Conservation (phyloP, 306 rosid genomes). For the Phaseolus lunatus region DNA sequence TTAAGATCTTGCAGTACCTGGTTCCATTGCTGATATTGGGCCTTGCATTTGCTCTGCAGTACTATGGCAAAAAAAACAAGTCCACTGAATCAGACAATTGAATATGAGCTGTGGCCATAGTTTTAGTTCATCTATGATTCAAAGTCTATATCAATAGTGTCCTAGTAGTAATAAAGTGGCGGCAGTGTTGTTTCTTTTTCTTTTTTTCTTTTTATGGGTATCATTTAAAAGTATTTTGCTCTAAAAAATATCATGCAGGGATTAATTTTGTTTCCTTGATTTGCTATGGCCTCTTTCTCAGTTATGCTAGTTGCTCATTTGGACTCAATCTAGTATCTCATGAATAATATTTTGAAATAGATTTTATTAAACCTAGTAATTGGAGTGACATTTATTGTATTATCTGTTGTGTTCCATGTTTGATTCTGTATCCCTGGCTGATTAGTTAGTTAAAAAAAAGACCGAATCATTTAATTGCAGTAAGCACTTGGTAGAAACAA, state of each 20-base stretch:
- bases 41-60: conserved; percentile 68
- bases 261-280: conserved; percentile 24
- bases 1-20: conserved; percentile 62
- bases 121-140: conserved; percentile 23
- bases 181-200: conserved; percentile 20
- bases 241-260: conserved; percentile 27
- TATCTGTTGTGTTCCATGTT: conserved; percentile 1
- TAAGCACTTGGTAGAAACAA: neutral
- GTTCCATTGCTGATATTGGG: conserved; percentile 73
- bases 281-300: conserved; percentile 15
- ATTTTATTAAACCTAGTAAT: conserved; percentile 7
- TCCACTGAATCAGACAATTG: conserved; percentile 36
- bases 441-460: neutral
- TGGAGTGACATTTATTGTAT: neutral
- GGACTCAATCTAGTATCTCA: neutral
- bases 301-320: conserved; percentile 27
- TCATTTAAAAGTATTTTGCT: conserved; percentile 7
- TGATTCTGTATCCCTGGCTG: neutral
- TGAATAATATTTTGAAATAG: conserved; percentile 31
- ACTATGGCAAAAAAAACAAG: conserved; percentile 54
- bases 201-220: neutral
- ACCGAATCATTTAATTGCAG: neutral
- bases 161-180: conserved; percentile 7
- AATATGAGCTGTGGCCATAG: conserved; percentile 34
- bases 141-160: conserved; percentile 14